These are phyloP conservation scores for Dryas alaskensis DNA, from an alignment of 306 rosid species.

Conservation along the genomic window DNA sequence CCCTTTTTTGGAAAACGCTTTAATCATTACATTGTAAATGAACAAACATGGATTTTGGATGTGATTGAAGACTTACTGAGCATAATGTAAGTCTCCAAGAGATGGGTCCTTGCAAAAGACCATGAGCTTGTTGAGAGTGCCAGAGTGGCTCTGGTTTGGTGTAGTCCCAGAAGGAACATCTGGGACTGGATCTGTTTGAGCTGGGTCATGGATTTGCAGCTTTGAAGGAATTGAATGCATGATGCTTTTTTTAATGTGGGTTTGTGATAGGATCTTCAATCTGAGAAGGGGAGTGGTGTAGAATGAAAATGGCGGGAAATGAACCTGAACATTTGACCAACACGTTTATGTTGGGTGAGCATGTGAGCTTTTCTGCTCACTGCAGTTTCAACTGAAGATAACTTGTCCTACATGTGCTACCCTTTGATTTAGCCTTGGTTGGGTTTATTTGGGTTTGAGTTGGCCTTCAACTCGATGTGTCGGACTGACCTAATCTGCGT, in stretches of 20 bases:
- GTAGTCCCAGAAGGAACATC: conserved; percentile 43
- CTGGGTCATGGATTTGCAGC: conserved; percentile 50
- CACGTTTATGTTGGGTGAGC: too few relatives aligned
- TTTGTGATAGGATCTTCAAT: not conserved
- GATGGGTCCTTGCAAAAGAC: conserved; percentile 43
- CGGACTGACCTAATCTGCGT: too few relatives aligned
- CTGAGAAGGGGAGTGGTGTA: conserved; percentile 5
- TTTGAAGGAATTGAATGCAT: conserved; percentile 44
- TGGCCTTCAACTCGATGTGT: too few relatives aligned
- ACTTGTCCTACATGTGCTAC: too few relatives aligned
- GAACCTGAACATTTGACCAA: not conserved
- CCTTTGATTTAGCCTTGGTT: too few relatives aligned
- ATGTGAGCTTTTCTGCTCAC: too few relatives aligned
- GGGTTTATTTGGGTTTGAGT: too few relatives aligned
- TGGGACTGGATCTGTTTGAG: conserved; percentile 66
- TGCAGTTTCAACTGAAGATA: too few relatives aligned
- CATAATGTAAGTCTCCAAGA: conserved; percentile 41
- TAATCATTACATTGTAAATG: conserved; percentile 53
- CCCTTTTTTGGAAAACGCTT: conserved; percentile 38
- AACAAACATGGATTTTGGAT: conserved; percentile 47
- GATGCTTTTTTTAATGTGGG: conserved; percentile 20
- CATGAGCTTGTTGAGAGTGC: conserved; percentile 50
- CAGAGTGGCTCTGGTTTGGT: conserved; percentile 50
- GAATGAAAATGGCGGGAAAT: conserved; percentile 20
- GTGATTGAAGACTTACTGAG: conserved; percentile 41